These are phyloP conservation scores for Melastoma malabathricum DNA, from an alignment of 345 rosid species.

Conservation along the genomic window DNA sequence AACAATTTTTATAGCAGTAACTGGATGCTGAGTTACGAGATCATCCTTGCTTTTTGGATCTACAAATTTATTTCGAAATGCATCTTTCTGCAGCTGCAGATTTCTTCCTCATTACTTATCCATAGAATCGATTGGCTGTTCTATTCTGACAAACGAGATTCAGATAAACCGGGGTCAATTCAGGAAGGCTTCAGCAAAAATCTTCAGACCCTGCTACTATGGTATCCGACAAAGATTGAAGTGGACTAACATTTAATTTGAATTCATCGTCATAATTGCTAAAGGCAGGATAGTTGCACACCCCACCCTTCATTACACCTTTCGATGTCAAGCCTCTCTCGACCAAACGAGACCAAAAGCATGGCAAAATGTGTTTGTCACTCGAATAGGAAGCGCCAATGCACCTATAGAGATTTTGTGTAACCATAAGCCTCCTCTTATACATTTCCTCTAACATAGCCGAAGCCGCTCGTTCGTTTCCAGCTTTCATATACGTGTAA, in stretches of 20 bases:
- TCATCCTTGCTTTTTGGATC: too few relatives aligned
- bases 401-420: conserved; percentile 47
- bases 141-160: too few relatives aligned
- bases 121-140: too few relatives aligned
- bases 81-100: background rate
- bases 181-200: too few relatives aligned
- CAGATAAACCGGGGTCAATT: too few relatives aligned
- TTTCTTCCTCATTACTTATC: too few relatives aligned
- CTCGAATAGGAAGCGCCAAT: conserved; percentile 47
- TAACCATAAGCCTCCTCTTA: conserved; percentile 57
- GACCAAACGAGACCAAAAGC: conserved; percentile 68
- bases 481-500: conserved; percentile 63
- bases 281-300: background rate
- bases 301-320: conserved; percentile 38
- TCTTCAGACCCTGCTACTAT: too few relatives aligned
- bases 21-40: too few relatives aligned
- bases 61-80: too few relatives aligned
- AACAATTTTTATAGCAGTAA: conserved; percentile 4
- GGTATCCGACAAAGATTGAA: too few relatives aligned
- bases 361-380: conserved; percentile 31
- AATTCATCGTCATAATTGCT: too few relatives aligned
- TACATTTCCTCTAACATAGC: conserved; percentile 59
- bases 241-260: too few relatives aligned
- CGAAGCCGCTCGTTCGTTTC: conserved; percentile 40
- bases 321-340: conserved; percentile 56